Conservation (phyloP, 768 basidiomycete species). For the Rhodocollybia butyracea region DNA sequence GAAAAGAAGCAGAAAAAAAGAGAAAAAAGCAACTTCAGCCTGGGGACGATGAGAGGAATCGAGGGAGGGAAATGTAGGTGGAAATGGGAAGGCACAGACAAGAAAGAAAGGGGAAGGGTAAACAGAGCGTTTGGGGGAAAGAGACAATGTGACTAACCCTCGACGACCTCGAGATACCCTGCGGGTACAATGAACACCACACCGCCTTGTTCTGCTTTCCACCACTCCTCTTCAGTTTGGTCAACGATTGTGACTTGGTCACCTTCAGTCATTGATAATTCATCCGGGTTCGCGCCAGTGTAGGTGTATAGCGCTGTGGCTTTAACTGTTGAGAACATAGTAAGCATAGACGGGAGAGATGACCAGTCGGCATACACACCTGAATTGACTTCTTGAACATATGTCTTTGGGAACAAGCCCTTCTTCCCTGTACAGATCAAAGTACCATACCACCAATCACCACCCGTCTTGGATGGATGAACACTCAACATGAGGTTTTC, state of each 20-base stretch:
- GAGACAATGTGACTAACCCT: slow-evolving; percentile 78
- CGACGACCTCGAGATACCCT: slow-evolving; percentile 78
- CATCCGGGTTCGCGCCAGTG: slow-evolving; percentile 64
- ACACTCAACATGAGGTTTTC: slow-evolving; percentile 77
- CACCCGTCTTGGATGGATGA: slow-evolving; percentile 80
- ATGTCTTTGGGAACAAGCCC: slow-evolving; percentile 90
- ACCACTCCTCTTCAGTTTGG: slow-evolving; percentile 85
- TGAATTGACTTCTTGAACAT: slow-evolving; percentile 69
- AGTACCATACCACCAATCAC: slow-evolving; percentile 94
- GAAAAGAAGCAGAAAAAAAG: slow-evolving; percentile 18
- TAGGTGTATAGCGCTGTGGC: slow-evolving; percentile 86
- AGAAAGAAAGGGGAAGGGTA: no score
- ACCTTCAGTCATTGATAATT: slow-evolving; percentile 83
- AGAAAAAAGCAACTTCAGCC: slow-evolving; percentile 19
- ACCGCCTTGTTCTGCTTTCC: slow-evolving; percentile 90
- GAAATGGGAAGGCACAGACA: no score
- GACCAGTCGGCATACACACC: slow-evolving; percentile 43
- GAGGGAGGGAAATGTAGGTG: no score
- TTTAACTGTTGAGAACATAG: slow-evolving; percentile 36
- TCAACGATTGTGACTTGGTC: slow-evolving; percentile 80
- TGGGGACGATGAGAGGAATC: slow-evolving; percentile 24
- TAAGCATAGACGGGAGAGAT: background rate
- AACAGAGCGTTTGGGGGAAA: slow-evolving; percentile 57
- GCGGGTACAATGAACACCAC: slow-evolving; percentile 89
- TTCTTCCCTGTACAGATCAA: slow-evolving; percentile 57